phyloP scores from a whole-genome alignment of 23 red algal species.

The Gracilaria gracilis region DNA sequence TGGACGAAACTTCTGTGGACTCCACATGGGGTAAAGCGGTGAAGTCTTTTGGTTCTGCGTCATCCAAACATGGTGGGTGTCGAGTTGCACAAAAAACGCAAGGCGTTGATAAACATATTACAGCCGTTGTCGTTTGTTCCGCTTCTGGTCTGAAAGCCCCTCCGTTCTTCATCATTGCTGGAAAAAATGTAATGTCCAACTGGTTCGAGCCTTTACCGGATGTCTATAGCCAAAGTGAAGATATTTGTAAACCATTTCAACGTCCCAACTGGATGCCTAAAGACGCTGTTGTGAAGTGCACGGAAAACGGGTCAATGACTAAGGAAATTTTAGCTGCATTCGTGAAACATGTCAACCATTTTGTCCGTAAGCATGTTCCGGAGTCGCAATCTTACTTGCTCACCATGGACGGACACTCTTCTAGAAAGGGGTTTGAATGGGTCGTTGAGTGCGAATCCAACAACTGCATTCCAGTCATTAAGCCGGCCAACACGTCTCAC shows the following conservation, averaged over 20 bases:
- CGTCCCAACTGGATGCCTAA: not conserved
- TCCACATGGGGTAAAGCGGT: too few species aligned
- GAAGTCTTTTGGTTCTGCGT: too few species aligned
- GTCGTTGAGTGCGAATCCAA: not conserved
- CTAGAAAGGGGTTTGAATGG: constrained; percentile 28
- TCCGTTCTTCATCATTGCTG: constrained; percentile 33
- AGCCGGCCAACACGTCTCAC: not conserved
- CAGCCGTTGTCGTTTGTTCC: constrained; percentile 3
- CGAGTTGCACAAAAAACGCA: constrained; percentile 11
- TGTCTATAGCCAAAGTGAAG: not conserved
- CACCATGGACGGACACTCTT: constrained; percentile 25
- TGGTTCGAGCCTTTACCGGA: not conserved
- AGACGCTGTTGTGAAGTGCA: too few species aligned
- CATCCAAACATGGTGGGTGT: too few species aligned
- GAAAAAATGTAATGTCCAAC: not conserved
- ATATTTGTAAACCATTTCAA: too few species aligned
- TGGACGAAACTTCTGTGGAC: too few species aligned
- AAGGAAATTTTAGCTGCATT: not conserved
- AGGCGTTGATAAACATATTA: not conserved
- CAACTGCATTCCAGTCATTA: not conserved
- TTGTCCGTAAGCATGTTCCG: not conserved
- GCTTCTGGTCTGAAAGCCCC: not conserved
- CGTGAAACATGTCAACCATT: constrained; percentile 21
- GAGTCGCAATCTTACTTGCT: constrained; percentile 16
- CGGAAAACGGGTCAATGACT: constrained; percentile 28